phyloP scores from a whole-genome alignment of 2,329 filamentous ascomycete species.

The Aspergillus ruber region DNA sequence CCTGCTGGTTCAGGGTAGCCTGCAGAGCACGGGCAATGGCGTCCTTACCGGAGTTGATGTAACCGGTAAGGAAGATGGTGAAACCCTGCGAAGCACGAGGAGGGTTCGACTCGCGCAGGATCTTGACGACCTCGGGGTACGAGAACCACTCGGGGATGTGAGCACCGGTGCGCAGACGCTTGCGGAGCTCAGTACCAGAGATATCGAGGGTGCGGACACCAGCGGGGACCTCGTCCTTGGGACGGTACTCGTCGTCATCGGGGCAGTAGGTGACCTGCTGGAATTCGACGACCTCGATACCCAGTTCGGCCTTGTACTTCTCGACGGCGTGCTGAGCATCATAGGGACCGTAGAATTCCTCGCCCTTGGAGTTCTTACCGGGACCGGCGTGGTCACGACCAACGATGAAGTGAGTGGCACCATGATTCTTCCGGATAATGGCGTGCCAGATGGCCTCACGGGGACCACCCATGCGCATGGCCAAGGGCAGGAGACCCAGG shows the following conservation, averaged over 20 bases:
- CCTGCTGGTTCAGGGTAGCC: conserved; percentile 96
- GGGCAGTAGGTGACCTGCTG: conserved; percentile 99
- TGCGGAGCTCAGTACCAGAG: conserved; percentile 82
- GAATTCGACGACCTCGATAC: conserved; percentile 98
- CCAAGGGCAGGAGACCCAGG: conserved; percentile 85
- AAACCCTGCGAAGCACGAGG: conserved; percentile 88
- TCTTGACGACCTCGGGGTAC: conserved; percentile 95
- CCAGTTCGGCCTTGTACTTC: conserved; percentile 93
- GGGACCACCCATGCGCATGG: conserved; percentile 98
- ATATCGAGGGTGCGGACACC: conserved; percentile 84
- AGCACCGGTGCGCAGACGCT: conserved; percentile 80
- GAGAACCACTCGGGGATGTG: conserved; percentile 99
- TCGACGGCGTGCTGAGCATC: conserved; percentile 94
- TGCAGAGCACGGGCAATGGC: conserved; percentile 92
- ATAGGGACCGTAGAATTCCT: conserved; percentile 97
- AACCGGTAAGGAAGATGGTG: conserved; percentile 96
- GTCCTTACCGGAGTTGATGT: conserved; percentile 95
- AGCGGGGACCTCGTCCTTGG: conserved; percentile 78
- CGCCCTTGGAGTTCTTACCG: conserved; percentile 94
- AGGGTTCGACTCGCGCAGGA: conserved; percentile 93
- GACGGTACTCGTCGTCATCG: conserved; percentile 92
- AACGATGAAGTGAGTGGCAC: conserved; percentile 98
- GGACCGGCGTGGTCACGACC: conserved; percentile 97
- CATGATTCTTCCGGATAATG: conserved; percentile 99
- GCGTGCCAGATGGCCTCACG: conserved; percentile 99